Conservation (phyloP, 305 asterid species). For the Andrographis paniculata region DNA sequence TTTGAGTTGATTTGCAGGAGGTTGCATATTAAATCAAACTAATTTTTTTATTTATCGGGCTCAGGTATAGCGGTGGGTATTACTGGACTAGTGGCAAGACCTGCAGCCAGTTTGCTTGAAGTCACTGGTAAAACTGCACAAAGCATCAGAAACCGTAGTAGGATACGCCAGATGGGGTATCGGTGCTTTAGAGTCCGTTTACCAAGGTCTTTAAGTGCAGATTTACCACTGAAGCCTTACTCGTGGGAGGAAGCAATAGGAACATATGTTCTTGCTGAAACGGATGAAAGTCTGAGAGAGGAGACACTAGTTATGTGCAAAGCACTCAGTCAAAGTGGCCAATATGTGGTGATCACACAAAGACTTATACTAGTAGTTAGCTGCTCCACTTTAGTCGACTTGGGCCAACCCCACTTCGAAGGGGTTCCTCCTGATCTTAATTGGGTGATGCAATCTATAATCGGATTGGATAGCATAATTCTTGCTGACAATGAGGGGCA, state of each 20-base stretch:
- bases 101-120: constrained; percentile 97
- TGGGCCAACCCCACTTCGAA: constrained; percentile 50
- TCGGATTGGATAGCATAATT: constrained; percentile 64
- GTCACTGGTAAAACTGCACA: constrained; percentile 97
- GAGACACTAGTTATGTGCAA: constrained; percentile 61
- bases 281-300: constrained; percentile 37
- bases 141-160: constrained; percentile 90
- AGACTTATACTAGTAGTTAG: constrained; percentile 60
- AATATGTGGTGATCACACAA: constrained; percentile 51
- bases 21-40: neutral
- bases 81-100: constrained; percentile 91
- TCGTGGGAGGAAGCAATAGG: constrained; percentile 98
- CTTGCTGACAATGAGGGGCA: constrained; percentile 60
- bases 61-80: constrained; percentile 93
- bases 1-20: constrained; percentile 3
- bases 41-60: constrained; percentile 1
- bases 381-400: constrained; percentile 50
- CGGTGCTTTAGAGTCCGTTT: constrained; percentile 63
- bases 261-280: constrained; percentile 53
- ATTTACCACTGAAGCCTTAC: constrained; percentile 62
- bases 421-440: constrained; percentile 82
- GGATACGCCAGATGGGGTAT: constrained; percentile 52
- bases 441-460: constrained; percentile 58
- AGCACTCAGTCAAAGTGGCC: constrained; percentile 60
- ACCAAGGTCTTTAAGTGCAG: constrained; percentile 76